These are phyloP conservation scores for Heliosperma pusillum DNA, from an alignment of 148 eudicot species.

Conservation along the genomic window DNA sequence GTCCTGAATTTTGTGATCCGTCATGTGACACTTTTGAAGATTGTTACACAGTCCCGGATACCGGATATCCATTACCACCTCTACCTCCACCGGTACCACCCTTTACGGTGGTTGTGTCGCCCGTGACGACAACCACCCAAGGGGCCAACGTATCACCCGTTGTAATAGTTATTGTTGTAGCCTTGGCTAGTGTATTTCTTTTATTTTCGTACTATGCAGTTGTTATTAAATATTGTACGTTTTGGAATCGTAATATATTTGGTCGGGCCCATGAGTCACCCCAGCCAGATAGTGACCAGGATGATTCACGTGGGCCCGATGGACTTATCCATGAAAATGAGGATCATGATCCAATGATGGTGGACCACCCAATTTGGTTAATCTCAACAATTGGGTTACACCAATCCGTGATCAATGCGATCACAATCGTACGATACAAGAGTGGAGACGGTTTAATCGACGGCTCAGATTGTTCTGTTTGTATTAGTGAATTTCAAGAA, in stretches of 20 bases:
- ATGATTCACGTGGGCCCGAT: conserved; percentile 16
- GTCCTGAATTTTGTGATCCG: conserved; percentile 32
- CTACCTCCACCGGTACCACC: conserved; percentile 25
- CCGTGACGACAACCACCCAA: background rate
- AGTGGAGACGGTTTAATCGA: conserved; percentile 40
- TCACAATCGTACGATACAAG: conserved; percentile 39
- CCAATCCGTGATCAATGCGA: conserved; percentile 44
- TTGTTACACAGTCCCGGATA: conserved; percentile 30
- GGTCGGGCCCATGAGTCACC: background rate
- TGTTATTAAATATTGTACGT: conserved; percentile 28
- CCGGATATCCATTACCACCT: conserved; percentile 7
- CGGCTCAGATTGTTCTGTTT: conserved; percentile 52
- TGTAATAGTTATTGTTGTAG: conserved; percentile 27
- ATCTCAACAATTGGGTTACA: conserved; percentile 55
- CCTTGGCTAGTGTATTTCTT: conserved; percentile 31
- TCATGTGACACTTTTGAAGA: conserved; percentile 19
- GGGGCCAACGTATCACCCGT: conserved; percentile 28
- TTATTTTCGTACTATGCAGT: conserved; percentile 33
- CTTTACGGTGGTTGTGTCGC: conserved; percentile 18
- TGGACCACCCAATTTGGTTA: conserved; percentile 62
- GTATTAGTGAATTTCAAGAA: conserved; percentile 54
- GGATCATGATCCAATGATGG: conserved; percentile 20
- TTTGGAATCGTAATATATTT: conserved; percentile 3
- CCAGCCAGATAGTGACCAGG: background rate
- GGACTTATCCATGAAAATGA: background rate